Percentiles rank a stretch among this genome's conserved stretches.
Conservation (phyloP, 306 rosid genomes). For the Quercus agrifolia region DNA sequence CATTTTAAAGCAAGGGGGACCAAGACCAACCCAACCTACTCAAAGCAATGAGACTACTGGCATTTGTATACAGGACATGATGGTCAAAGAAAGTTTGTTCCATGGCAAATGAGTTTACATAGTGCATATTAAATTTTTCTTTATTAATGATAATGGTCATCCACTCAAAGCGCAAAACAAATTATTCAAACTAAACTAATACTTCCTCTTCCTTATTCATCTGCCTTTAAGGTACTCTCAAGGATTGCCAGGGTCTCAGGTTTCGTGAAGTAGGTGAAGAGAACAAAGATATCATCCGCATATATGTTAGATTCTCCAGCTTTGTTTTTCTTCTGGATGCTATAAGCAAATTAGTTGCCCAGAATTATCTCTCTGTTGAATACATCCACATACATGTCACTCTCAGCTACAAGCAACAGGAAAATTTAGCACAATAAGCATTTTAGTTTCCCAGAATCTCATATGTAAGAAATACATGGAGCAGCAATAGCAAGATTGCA, state of each 20-base stretch:
- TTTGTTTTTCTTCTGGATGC: conserved; percentile 80
- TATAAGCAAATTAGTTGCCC: conserved; percentile 40
- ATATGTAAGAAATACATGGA: not conserved
- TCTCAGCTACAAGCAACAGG: conserved; percentile 97
- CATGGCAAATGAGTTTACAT: conserved; percentile 20
- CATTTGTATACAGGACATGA: not conserved
- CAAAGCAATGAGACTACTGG: not conserved
- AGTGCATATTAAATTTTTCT: conserved; percentile 20
- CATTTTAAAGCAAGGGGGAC: not conserved
- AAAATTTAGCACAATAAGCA: not conserved
- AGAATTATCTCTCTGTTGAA: conserved; percentile 89
- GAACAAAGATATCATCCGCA: conserved; percentile 86
- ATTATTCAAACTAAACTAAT: conserved; percentile 31
- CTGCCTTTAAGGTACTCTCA: conserved; percentile 47
- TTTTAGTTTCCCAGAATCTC: conserved; percentile 11
- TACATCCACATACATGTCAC: conserved; percentile 95
- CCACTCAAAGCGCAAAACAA: conserved; percentile 16
- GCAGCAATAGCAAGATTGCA: not conserved
- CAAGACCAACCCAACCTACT: not conserved
- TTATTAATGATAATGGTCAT: conserved; percentile 3
- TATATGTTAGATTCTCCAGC: conserved; percentile 78
- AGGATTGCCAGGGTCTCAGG: conserved; percentile 55
- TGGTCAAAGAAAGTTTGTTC: not conserved
- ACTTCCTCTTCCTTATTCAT: conserved; percentile 75
- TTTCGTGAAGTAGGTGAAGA: conserved; percentile 81